Percentiles rank a stretch among this genome's conserved stretches.
Evolutionary conservation across 2,329 filamentous ascomycete genomes (phyloP).

Genomic region (Leptographium galeiforme): DNA sequence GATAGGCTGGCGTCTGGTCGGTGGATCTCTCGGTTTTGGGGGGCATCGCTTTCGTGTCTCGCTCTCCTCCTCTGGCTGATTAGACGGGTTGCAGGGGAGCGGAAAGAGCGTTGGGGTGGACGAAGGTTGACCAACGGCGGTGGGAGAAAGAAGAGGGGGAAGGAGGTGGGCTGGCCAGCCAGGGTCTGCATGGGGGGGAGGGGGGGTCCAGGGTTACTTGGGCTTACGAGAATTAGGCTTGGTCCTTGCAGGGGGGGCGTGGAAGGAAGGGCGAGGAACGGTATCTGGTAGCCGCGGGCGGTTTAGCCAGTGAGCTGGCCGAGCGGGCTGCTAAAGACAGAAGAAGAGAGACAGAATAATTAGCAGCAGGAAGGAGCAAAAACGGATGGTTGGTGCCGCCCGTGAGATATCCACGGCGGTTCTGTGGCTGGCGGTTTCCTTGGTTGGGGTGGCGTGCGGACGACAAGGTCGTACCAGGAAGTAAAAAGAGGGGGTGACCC

Average conservation of each 20-base stretch:
- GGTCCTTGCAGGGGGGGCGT: conserved; percentile 3
- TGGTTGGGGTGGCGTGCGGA: conserved; percentile 5
- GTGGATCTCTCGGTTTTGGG: background rate
- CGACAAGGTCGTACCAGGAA: conserved; percentile 10
- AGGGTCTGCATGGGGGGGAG: background rate
- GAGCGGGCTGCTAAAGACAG: conserved; percentile 1
- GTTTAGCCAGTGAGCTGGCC: conserved; percentile 3
- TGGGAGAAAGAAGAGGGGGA: background rate
- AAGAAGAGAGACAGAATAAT: background rate
- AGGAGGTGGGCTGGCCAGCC: background rate
- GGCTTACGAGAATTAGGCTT: background rate
- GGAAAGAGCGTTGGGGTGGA: conserved; percentile 7
- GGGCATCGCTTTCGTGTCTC: background rate
- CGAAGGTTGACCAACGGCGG: background rate
- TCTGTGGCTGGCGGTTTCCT: background rate
- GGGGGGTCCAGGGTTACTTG: background rate
- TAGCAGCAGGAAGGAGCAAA: background rate
- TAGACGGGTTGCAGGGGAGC: background rate
- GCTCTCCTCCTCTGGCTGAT: conserved; percentile 1
- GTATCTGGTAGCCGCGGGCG: conserved; percentile 5
- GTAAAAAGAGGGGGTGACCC: conserved; percentile 5
- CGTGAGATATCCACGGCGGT: background rate
- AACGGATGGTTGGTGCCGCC: background rate
- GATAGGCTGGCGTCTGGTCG: background rate
- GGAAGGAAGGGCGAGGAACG: background rate